Evolutionary conservation across 257 asterid species (phyloP), one percentile per base, ranked within the genome.

Genomic region (Ligustrum vulgare): DNA sequence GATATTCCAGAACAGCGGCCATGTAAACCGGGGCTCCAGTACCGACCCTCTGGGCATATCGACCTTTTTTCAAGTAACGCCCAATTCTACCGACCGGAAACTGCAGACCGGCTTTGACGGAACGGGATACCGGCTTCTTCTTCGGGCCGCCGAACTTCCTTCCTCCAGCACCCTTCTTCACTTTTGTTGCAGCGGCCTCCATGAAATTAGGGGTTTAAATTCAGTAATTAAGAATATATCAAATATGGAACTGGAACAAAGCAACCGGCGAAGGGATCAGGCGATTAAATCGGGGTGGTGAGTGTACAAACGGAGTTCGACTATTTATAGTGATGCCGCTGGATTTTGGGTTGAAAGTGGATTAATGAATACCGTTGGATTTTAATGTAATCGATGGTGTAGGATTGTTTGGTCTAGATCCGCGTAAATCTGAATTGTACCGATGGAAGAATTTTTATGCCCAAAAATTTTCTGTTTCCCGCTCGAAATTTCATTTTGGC

Each of bases 71-170:
- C 35, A 69, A 41, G 33, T 18, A 69, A 8, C 73, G 73, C 4
- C 73, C 73, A 23, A 69, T 69, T 23, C 73, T 37, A 23, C 73
- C 73, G 35, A 69, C 73, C 5, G 73, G 73, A 2, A 69, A 69
- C 16, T 69, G 73, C 4, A 69, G 58, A 10, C 73, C 73, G n/a
- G 73, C 73, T n/a, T 69, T 69, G 58, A 23, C 36, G 12, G 73
- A 69, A 2, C 73, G 43, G 35, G 73, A 69, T 5, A 69, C 73
- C 7, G 73, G 36, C 34, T 69, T 69, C 34, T 28, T 69, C 73
- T 16, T 69, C 3, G 73, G 73, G 20, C 73, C 73, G 2, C 73
- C 73, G 13, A 60, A 60, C 60, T 39, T 69, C 73, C 73, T 69
- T 4, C 73, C 73, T 2, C 58, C 73, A 35, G 73, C 73, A 3